Evolutionary conservation across 1,284 basidiomycete species (phyloP), one percentile per base, ranked within the genome.

Genomic region (Rhodotorula sp.): DNA sequence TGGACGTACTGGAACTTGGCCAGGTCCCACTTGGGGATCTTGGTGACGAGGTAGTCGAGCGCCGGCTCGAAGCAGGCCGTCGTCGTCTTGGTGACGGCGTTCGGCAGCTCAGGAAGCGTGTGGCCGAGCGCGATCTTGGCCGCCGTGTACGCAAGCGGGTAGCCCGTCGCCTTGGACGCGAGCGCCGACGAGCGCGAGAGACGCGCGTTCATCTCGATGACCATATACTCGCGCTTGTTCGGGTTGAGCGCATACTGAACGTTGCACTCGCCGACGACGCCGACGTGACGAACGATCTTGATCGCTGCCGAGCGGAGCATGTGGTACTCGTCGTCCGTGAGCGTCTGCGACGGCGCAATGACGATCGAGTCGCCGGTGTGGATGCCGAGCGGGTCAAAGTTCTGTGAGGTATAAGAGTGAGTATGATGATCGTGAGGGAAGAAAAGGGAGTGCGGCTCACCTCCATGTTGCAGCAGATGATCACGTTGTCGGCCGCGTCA

Each of bases 321-420:
- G 84, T 99, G 95, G 84, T 99, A 99, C 81, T 83, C 81, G 62
- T 74, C 72, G 60, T 99, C 97, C 50, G 95, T 92, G 27, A 99
- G 85, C 3, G 97, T 99, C 83, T 99, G 97, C 8, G 94, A 97
- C 2, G 97, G 97, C 9, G 97, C 97, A 57, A 99, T 94, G 80
- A 99, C 97, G 80, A 99, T 99, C n/a, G 96, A 99, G 82, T 99
- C 97, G 80, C 97, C 97, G n/a, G 97, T 99, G 83, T 99, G 97
- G 55, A 94, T 98, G 76, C 97, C 97, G 73, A 99, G 89, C 32
- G 97, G 97, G 81, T 99, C 97, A 79, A 99, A 99, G 84, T 99
- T 99, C 84, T 97, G 92, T 92, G 94, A 6, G 13, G 37, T 36
- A 54, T 50, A 37, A 29, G 37, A 39, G 44, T 51, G 25, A 60